Evolutionary conservation across 1,139 yeast genomes (phyloP).

Genomic region (Scheffersomyces segobiensis): DNA sequence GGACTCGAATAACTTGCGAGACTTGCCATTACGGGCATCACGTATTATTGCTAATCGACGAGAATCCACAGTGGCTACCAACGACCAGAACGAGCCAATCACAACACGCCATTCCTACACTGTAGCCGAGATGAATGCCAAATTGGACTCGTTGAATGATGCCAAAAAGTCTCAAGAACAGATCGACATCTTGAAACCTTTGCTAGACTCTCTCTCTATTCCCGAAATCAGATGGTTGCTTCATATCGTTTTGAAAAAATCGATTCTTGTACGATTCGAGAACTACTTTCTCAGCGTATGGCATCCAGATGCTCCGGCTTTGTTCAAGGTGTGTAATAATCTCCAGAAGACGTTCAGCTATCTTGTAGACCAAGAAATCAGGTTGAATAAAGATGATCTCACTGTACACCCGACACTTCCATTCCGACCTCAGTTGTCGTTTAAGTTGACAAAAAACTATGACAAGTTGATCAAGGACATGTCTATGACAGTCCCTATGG

Average conservation of each 20-base stretch:
- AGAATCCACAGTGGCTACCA: slow-evolving; percentile 13
- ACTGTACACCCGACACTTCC: slow-evolving; percentile 51
- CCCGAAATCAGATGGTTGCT: slow-evolving; percentile 71
- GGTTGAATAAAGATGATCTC: slow-evolving; percentile 47
- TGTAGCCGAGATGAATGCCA: slow-evolving; percentile 57
- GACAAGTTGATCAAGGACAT: slow-evolving; percentile 47
- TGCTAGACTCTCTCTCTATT: slow-evolving; percentile 57
- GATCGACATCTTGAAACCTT: slow-evolving; percentile 44
- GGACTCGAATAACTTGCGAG: slow-evolving; percentile 37
- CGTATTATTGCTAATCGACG: slow-evolving; percentile 47
- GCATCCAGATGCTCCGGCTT: slow-evolving; percentile 78
- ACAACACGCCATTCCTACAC: slow-evolving; percentile 18
- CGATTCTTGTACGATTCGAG: slow-evolving; percentile 62
- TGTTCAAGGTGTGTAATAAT: slow-evolving; percentile 68
- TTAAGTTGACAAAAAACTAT: slow-evolving; percentile 51
- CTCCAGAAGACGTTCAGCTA: slow-evolving; percentile 62
- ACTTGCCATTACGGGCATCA: slow-evolving; percentile 35
- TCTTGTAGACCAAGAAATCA: slow-evolving; percentile 48
- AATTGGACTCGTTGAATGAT: slow-evolving; percentile 48
- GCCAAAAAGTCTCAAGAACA: slow-evolving; percentile 42
- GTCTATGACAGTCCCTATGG: slow-evolving; percentile 24
- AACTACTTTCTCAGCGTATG: slow-evolving; percentile 60
- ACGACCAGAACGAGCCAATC: background rate
- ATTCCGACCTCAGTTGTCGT: slow-evolving; percentile 73
- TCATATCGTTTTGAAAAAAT: slow-evolving; percentile 62